A percentile compares a stretch with the other conserved stretches of the same genome.
Conservation (phyloP, 768 basidiomycete genomes). For the Lentinus tigrinus region DNA sequence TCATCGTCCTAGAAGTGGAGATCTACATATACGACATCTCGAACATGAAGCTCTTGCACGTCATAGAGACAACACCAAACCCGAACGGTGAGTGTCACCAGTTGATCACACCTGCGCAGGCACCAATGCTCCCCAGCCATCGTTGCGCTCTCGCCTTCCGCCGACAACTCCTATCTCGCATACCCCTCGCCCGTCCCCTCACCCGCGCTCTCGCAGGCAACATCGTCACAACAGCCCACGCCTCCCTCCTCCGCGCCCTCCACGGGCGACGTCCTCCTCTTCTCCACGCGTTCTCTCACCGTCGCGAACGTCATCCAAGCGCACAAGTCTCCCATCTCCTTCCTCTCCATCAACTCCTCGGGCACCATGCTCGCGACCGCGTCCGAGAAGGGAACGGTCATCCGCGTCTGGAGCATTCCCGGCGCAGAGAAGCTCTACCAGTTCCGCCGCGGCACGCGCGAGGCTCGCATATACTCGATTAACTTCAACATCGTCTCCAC, state of each 20-base stretch:
- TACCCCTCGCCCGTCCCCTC: conserved; percentile 95
- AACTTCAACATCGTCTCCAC: conserved; percentile 83
- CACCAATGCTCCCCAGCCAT: conserved; percentile 59
- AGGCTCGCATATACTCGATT: conserved; percentile 81
- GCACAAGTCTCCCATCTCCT: conserved; percentile 91
- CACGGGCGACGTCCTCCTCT: conserved; percentile 88
- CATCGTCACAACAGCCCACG: conserved; percentile 37
- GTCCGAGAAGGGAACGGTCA: conserved; percentile 94
- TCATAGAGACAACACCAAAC: conserved; percentile 95
- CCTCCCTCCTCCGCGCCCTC: conserved; percentile 34
- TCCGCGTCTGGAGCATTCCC: conserved; percentile 90
- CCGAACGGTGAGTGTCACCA: conserved; percentile 69
- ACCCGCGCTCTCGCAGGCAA: conserved; percentile 50
- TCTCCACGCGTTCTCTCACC: conserved; percentile 88
- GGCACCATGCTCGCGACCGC: conserved; percentile 93
- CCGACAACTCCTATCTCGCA: conserved; percentile 91
- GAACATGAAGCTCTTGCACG: conserved; percentile 96
- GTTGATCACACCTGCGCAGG: not conserved
- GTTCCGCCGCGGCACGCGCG: conserved; percentile 87
- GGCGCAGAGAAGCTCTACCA: conserved; percentile 93
- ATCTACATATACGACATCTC: conserved; percentile 99
- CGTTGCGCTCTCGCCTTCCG: conserved; percentile 90
- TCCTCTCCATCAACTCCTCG: conserved; percentile 78
- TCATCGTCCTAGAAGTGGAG: conserved; percentile 94
- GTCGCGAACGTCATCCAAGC: conserved; percentile 96